Evolutionary conservation across 345 rosid species (phyloP).

Genomic region (Adansonia digitata): DNA sequence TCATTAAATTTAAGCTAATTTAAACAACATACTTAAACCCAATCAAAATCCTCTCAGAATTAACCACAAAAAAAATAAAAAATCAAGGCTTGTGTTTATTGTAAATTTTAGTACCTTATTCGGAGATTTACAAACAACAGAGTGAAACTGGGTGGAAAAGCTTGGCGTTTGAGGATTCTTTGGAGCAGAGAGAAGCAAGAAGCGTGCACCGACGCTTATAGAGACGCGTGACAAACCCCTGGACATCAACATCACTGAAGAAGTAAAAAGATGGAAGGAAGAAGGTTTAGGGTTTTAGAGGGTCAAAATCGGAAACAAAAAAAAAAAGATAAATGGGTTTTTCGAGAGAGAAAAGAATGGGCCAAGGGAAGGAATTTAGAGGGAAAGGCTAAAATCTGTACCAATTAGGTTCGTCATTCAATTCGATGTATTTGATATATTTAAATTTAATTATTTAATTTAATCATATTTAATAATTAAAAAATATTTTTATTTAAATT

Average conservation of each 20-base stretch:
- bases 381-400: no score
- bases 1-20: background rate
- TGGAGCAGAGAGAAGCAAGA: slow-evolving; percentile 34
- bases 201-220: slow-evolving; percentile 39
- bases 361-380: background rate
- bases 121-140: slow-evolving; percentile 30
- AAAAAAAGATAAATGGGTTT: background rate
- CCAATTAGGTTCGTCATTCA: no score
- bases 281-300: background rate
- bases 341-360: background rate
- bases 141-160: slow-evolving; percentile 32
- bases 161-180: slow-evolving; percentile 31
- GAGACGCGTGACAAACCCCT: slow-evolving; percentile 54
- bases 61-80: background rate
- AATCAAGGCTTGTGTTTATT: background rate
- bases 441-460: no score
- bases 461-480: no score
- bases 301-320: background rate
- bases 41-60: slow-evolving; percentile 27
- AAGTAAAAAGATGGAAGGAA: background rate
- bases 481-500: no score
- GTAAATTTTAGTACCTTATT: slow-evolving; percentile 23
- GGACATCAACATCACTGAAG: slow-evolving; percentile 38
- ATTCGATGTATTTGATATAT: no score
- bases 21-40: slow-evolving; percentile 38